Percentiles rank a stretch among this genome's conserved stretches.
phyloP scores from a whole-genome alignment of 495 filamentous ascomycete species.

The Chaetomidium leptoderma region DNA sequence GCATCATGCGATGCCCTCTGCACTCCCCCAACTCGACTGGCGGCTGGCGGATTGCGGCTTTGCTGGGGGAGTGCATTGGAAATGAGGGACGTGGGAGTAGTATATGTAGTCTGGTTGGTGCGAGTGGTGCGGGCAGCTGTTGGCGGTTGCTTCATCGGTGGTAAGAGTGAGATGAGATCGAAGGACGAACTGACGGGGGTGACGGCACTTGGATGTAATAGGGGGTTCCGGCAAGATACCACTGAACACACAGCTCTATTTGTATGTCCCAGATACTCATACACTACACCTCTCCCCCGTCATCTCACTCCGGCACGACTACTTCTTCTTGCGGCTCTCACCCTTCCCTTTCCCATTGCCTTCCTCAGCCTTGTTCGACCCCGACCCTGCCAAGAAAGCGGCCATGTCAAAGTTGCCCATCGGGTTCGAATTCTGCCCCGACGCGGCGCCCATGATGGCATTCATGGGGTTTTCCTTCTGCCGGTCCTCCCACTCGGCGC shows the following conservation, averaged over 20 bases:
- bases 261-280: not conserved
- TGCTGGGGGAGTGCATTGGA: too few relatives aligned
- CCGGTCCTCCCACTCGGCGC: slow-evolving; percentile 85
- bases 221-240: too few relatives aligned
- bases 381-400: slow-evolving; percentile 65
- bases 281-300: not conserved
- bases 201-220: too few relatives aligned
- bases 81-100: too few relatives aligned
- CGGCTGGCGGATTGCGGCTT: too few relatives aligned
- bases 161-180: not conserved
- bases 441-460: slow-evolving; percentile 43
- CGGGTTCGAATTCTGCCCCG: slow-evolving; percentile 40
- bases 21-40: too few relatives aligned
- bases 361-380: slow-evolving; percentile 26
- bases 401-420: slow-evolving; percentile 81
- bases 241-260: not conserved
- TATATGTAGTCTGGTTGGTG: not conserved
- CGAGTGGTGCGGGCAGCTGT: not conserved
- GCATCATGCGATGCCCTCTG: too few relatives aligned
- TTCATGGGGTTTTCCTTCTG: slow-evolving; percentile 69
- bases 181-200: not conserved
- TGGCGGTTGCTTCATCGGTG: not conserved
- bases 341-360: slow-evolving; percentile 21
- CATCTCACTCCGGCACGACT: not conserved
- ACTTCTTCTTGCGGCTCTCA: slow-evolving; percentile 24